Base-by-base conservation (phyloP, 1,284 basidiomycete genomes). In the Volvariella surrecta region DNA sequence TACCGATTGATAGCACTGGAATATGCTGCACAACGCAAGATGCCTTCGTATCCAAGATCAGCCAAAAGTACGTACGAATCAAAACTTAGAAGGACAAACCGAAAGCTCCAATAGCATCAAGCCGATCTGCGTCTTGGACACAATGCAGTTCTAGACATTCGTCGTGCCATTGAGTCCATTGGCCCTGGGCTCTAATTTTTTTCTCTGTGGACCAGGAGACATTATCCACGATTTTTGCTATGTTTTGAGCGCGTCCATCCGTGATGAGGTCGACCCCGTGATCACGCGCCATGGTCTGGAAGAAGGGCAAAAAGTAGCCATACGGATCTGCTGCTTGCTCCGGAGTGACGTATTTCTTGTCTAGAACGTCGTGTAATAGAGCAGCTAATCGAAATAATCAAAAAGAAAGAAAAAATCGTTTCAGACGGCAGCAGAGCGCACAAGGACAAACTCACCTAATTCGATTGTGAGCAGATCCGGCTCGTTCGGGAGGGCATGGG, bases 101-200 rank as follows among this genome's bases (percentile, higher is more conserved):
- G 48, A 95, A 86, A 3, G 85, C 87, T 1, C 93, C 93, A 39
- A 97, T 92, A 1, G 90, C 89, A 58, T 97, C 93, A 11, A 97
- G 62, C 35, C 92, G 72, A 58, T 96, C 93, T 0, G 91, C 91
- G 58, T 97, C 93, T 59, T 94, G 91, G 0, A 95, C 90, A 48
- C 88, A 93, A 58, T 89, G 85, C 37, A 96, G 70, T 58, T 96
- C 93, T 1, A 70, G 45, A 53, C 89, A 94, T n/a, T 61, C 58
- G 1, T 74, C 59, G 47, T 94, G 83, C 90, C 90, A 94, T 20
- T 70, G 61, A 1, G 71, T 73, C 67, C 84, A 78, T 42, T 62
- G 47, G 0, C 73, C 76, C 2, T 62, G 59, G 21, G 71, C 68
- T 9, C 74, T 68, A 11, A 88, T 63, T 52, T 72, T 79, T 58